Conservation (phyloP, 331 rosid species). For the Arachis monticola region DNA sequence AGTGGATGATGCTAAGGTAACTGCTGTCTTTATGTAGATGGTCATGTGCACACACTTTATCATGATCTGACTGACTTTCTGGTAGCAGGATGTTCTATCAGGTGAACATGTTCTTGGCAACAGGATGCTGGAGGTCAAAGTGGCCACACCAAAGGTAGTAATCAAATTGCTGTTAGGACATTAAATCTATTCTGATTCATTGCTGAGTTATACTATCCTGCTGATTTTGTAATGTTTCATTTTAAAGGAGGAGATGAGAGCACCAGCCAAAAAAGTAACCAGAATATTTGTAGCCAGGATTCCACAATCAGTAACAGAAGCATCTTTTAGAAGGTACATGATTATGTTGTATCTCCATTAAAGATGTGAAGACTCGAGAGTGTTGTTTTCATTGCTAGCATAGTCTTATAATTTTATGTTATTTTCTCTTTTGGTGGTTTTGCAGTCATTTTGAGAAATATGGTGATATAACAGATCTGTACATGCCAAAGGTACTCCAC, state of each 20-base stretch:
- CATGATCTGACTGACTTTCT: slow-evolving; percentile 23
- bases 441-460: slow-evolving; percentile 97
- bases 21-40: background rate
- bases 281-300: slow-evolving; percentile 96
- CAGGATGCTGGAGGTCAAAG: slow-evolving; percentile 94
- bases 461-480: slow-evolving; percentile 92
- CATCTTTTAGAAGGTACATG: slow-evolving; percentile 77
- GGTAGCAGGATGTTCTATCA: slow-evolving; percentile 69
- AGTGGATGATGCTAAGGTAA: slow-evolving; percentile 91
- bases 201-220: slow-evolving; percentile 26
- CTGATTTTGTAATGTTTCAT: slow-evolving; percentile 34
- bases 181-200: slow-evolving; percentile 16
- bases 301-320: slow-evolving; percentile 87
- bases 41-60: background rate
- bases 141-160: slow-evolving; percentile 97
- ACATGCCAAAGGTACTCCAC: slow-evolving; percentile 87
- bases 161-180: background rate
- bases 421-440: slow-evolving; percentile 3
- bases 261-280: slow-evolving; percentile 80
- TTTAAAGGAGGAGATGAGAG: slow-evolving; percentile 94
- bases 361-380: background rate
- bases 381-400: background rate
- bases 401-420: slow-evolving; percentile 13
- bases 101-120: slow-evolving; percentile 89
- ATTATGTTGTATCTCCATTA: slow-evolving; percentile 33